phyloP scores from a whole-genome alignment of 176 grass and related monocot genomes.

The Otatea glauca region DNA sequence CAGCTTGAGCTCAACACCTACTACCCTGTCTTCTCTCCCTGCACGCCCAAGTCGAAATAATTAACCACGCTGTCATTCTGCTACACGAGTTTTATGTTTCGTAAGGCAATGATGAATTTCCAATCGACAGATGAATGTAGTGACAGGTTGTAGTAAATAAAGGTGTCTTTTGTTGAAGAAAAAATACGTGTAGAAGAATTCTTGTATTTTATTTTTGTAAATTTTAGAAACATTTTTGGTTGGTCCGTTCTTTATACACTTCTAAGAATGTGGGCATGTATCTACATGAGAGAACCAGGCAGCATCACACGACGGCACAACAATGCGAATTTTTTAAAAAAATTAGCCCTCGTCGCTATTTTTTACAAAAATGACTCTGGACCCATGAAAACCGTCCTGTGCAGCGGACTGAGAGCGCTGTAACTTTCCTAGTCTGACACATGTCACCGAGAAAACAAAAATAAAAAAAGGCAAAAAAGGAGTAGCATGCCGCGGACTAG shows the following conservation, averaged over 20 bases:
- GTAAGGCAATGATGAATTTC: not conserved
- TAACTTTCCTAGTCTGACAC: too few relatives aligned
- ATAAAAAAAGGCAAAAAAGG: too few relatives aligned
- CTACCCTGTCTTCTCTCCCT: conserved; percentile 60
- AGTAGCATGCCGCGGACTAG: too few relatives aligned
- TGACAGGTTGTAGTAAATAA: conserved; percentile 23
- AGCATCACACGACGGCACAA: too few relatives aligned
- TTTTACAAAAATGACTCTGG: too few relatives aligned
- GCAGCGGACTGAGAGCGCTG: too few relatives aligned
- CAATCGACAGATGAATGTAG: not conserved
- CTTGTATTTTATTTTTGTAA: not conserved
- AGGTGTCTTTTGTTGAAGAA: not conserved
- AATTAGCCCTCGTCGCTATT: too few relatives aligned
- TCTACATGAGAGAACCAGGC: not conserved
- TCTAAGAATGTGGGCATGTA: not conserved
- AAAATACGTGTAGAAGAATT: not conserved
- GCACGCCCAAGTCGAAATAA: conserved; percentile 34
- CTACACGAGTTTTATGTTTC: not conserved
- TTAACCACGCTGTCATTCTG: not conserved
- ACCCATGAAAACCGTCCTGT: too few relatives aligned
- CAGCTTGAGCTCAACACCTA: conserved; percentile 73
- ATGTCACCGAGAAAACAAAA: too few relatives aligned
- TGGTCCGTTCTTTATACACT: not conserved
- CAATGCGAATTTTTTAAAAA: too few relatives aligned
- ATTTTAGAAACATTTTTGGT: not conserved